These are phyloP conservation scores for Lactarius hengduanensis DNA, from an alignment of 768 basidiomycete genomes.

Conservation along the genomic window DNA sequence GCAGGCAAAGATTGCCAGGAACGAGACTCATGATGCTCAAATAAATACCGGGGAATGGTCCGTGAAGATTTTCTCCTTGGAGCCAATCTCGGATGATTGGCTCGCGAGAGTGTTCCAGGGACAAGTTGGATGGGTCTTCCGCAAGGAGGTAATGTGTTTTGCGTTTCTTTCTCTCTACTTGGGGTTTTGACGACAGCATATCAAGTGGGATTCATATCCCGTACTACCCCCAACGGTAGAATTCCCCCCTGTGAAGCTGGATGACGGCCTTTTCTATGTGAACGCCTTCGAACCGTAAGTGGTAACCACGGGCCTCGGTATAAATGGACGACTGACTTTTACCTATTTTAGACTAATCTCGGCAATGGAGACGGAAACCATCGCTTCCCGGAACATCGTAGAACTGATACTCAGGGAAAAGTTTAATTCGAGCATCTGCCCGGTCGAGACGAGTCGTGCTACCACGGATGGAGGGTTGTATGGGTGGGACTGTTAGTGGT, in stretches of 20 bases:
- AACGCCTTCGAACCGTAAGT: constrained; percentile 89
- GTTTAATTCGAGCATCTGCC: constrained; percentile 69
- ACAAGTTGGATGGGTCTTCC: constrained; percentile 74
- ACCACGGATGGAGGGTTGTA: neutral
- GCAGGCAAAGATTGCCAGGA: constrained; percentile 41
- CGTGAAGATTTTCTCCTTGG: constrained; percentile 86
- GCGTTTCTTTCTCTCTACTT: constrained; percentile 11
- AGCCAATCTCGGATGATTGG: constrained; percentile 65
- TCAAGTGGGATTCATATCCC: constrained; percentile 80
- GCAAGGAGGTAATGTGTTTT: constrained; percentile 60
- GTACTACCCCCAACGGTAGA: constrained; percentile 59
- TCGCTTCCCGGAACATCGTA: constrained; percentile 79
- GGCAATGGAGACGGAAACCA: constrained; percentile 93
- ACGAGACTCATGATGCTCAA: constrained; percentile 26
- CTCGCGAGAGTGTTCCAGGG: constrained; percentile 61
- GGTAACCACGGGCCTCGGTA: neutral
- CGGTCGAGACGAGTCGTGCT: constrained; percentile 16
- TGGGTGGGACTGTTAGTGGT: constrained; percentile 29
- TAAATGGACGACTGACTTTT: neutral
- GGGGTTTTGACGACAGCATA: constrained; percentile 9
- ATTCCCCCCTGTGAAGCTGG: constrained; percentile 80
- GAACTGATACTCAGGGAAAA: constrained; percentile 74
- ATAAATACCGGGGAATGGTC: constrained; percentile 47
- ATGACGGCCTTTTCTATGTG: constrained; percentile 81
- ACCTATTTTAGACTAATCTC: constrained; percentile 61